These are phyloP conservation scores for Zymoseptoria passerinii DNA, from an alignment of 2,329 filamentous ascomycete species.

Conservation along the genomic window DNA sequence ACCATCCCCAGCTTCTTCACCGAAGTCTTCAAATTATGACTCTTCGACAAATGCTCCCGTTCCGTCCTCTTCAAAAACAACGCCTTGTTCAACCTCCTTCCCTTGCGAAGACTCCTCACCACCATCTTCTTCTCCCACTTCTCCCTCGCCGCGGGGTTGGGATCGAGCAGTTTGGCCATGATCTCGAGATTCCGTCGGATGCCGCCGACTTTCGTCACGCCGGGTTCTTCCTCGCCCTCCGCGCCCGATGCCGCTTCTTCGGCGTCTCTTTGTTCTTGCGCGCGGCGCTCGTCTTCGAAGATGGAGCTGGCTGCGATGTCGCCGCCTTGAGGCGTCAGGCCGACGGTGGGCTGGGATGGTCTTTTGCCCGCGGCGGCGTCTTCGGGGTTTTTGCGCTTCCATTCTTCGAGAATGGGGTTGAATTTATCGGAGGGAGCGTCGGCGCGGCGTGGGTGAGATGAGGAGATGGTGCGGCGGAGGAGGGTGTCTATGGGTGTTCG, in stretches of 20 bases:
- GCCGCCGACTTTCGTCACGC: constrained; percentile 9
- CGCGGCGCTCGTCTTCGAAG: constrained; percentile 39
- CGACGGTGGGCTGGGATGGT: constrained; percentile 3
- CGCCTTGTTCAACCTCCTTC: constrained; percentile 57
- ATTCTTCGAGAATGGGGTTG: constrained; percentile 58
- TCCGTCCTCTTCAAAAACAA: constrained; percentile 62
- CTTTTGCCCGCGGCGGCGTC: constrained; percentile 1
- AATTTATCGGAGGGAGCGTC: constrained; percentile 2
- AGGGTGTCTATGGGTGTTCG: not conserved
- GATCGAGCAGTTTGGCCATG: constrained; percentile 61
- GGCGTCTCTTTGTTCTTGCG: constrained; percentile 13
- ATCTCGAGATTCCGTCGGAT: constrained; percentile 39
- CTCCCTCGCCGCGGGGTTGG: constrained; percentile 60
- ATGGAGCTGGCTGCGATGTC: constrained; percentile 44
- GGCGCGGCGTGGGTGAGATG: constrained; percentile 3
- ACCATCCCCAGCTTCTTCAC: constrained; percentile 86
- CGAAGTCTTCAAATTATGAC: constrained; percentile 69
- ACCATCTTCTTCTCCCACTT: constrained; percentile 80
- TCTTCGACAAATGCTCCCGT: constrained; percentile 52
- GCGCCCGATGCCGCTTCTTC: constrained; percentile 10
- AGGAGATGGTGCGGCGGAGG: not conserved
- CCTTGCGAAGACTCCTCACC: constrained; percentile 61
- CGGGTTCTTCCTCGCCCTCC: constrained; percentile 14
- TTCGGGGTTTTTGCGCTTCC: constrained; percentile 29
- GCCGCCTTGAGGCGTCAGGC: constrained; percentile 29